A percentile compares a stretch with the other conserved stretches of the same genome.
These are phyloP conservation scores for Syzygium oleosum DNA, from an alignment of 345 rosid species.

Conservation along the genomic window DNA sequence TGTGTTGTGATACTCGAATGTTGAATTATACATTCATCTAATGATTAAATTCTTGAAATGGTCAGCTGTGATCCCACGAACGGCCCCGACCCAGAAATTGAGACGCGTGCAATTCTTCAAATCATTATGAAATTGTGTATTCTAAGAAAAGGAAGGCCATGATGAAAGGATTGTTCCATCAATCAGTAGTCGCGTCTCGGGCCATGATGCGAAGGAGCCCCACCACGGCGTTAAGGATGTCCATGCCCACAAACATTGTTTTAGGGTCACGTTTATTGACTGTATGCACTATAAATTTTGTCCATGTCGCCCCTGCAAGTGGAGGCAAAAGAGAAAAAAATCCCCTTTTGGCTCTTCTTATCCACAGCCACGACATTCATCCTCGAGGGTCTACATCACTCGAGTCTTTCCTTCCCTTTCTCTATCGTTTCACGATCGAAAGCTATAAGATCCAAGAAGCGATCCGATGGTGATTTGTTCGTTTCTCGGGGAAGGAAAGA, in stretches of 20 bases:
- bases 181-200: background rate
- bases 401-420: background rate
- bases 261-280: background rate
- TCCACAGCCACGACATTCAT: background rate
- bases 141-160: background rate
- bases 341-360: background rate
- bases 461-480: background rate
- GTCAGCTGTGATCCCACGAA: background rate
- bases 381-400: background rate
- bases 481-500: background rate
- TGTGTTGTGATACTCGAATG: fast-evolving
- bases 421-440: background rate
- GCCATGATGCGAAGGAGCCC: background rate
- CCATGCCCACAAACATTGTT: background rate
- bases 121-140: background rate
- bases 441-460: background rate
- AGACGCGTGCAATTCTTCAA: background rate
- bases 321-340: background rate
- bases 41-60: background rate
- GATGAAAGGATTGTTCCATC: background rate
- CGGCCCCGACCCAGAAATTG: background rate
- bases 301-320: background rate
- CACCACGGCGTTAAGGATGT: background rate
- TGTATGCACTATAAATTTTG: background rate
- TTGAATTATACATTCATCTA: background rate